phyloP scores from a whole-genome alignment of 2,329 filamentous ascomycete genomes.

The Xylariaceae sp. region DNA sequence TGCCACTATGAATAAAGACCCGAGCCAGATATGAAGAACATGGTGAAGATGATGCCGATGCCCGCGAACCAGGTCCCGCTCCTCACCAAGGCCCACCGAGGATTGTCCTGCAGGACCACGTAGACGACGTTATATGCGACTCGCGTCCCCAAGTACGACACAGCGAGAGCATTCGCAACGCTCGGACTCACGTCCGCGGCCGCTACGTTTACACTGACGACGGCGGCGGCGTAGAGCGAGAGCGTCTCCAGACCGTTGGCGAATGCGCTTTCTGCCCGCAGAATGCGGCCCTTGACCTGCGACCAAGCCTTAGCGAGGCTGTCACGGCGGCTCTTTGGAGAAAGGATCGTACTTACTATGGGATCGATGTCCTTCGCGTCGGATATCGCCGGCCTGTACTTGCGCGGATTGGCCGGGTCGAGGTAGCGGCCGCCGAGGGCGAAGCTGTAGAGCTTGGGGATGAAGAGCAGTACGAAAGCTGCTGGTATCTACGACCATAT shows the following conservation, averaged over 20 bases:
- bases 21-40: too few relatives aligned
- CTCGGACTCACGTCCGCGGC: slow-evolving; percentile 2
- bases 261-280: slow-evolving; percentile 11
- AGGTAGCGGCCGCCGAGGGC: slow-evolving; percentile 6
- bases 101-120: slow-evolving; percentile 10
- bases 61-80: slow-evolving; percentile 9
- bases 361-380: slow-evolving; percentile 9
- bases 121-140: slow-evolving; percentile 9
- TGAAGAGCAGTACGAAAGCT: slow-evolving; percentile 10
- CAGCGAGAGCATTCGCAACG: slow-evolving; percentile 6
- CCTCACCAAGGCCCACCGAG: slow-evolving; percentile 8
- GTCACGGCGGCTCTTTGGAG: too few relatives aligned
- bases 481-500: slow-evolving; percentile 5
- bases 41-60: slow-evolving; percentile 7
- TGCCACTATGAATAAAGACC: too few relatives aligned
- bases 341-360: slow-evolving; percentile 5
- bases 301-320: not conserved
- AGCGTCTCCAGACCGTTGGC: slow-evolving; percentile 13
- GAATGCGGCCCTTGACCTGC: slow-evolving; percentile 9
- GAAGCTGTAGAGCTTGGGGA: slow-evolving; percentile 11
- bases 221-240: slow-evolving; percentile 9
- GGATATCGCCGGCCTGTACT: slow-evolving; percentile 8
- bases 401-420: slow-evolving; percentile 7
- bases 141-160: slow-evolving; percentile 8
- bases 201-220: slow-evolving; percentile 5